Evolutionary conservation across 139 green algal species (phyloP).

Genomic region (Edaphochlamys debaryana): DNA sequence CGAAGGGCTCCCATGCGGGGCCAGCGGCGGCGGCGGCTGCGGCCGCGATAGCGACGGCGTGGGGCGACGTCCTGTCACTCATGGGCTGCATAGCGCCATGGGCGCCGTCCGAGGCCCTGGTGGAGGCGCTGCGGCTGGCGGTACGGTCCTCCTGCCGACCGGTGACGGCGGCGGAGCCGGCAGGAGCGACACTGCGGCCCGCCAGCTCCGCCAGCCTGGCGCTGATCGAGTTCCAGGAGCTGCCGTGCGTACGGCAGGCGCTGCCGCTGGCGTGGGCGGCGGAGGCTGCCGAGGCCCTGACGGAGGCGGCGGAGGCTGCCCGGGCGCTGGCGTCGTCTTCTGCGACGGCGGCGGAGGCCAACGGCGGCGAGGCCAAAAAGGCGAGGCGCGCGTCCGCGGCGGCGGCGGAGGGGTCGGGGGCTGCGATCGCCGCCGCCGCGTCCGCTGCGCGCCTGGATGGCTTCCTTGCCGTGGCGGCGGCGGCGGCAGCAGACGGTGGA

Average conservation of each 20-base stretch:
- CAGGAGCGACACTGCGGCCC: background rate
- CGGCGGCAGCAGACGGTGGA: too few relatives aligned
- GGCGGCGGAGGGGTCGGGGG: too few relatives aligned
- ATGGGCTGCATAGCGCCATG: conserved; percentile 21
- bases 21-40: too few relatives aligned
- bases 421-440: too few relatives aligned
- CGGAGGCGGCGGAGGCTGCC: background rate
- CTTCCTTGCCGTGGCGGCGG: too few relatives aligned
- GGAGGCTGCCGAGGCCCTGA: background rate
- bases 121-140: conserved; percentile 21
- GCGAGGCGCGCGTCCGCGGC: too few relatives aligned
- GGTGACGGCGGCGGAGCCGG: background rate
- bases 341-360: too few relatives aligned
- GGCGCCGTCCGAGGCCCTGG: background rate
- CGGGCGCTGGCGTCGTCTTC: too few relatives aligned
- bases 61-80: conserved; percentile 3
- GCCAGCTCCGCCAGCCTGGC: background rate
- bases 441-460: too few relatives aligned
- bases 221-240: conserved; percentile 8
- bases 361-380: too few relatives aligned
- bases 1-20: too few relatives aligned
- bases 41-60: background rate
- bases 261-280: conserved; percentile 18
- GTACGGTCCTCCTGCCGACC: background rate
- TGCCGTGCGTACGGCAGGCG: conserved; percentile 2